Evolutionary conservation across 805 yeast genomes (phyloP).

Genomic region (Cyberlindnera amylophila): DNA sequence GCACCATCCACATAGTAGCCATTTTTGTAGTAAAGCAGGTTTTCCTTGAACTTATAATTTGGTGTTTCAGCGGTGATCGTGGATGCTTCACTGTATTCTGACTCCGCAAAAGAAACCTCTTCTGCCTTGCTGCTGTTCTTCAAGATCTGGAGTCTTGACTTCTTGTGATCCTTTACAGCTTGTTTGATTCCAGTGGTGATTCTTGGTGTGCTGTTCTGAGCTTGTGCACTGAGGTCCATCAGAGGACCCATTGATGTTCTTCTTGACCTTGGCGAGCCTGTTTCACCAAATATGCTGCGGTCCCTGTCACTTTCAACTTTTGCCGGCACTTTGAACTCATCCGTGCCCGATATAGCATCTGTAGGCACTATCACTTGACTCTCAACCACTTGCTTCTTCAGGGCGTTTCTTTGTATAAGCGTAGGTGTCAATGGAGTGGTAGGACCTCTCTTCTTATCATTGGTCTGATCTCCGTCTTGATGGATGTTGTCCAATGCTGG

Average conservation of each 20-base stretch:
- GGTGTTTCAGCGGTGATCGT: conserved; percentile 26
- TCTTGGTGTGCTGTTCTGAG: conserved; percentile 20
- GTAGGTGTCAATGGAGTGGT: conserved; percentile 29
- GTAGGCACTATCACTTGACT: background rate
- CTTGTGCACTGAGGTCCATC: background rate
- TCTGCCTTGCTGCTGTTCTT: conserved; percentile 9
- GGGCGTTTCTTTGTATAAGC: conserved; percentile 21
- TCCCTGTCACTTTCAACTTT: too few relatives aligned
- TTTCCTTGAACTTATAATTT: conserved; percentile 22
- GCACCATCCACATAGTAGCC: conserved; percentile 23
- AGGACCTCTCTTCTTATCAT: conserved; percentile 25
- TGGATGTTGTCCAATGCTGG: conserved; percentile 17
- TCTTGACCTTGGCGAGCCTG: conserved; percentile 22
- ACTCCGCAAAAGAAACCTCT: conserved; percentile 18
- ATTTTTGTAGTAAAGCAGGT: conserved; percentile 26
- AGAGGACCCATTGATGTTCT: background rate
- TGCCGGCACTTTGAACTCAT: too few relatives aligned
- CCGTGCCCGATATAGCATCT: background rate
- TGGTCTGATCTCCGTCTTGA: conserved; percentile 1
- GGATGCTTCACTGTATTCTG: conserved; percentile 27
- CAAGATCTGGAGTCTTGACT: conserved; percentile 22
- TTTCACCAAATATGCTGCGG: background rate
- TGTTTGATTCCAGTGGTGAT: conserved; percentile 25
- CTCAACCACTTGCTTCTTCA: conserved; percentile 18
- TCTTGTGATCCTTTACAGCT: conserved; percentile 25